A percentile compares a stretch with the other conserved stretches of the same genome.
Conservation (phyloP, 179 eudicot genomes). For the Nepenthes alata region DNA sequence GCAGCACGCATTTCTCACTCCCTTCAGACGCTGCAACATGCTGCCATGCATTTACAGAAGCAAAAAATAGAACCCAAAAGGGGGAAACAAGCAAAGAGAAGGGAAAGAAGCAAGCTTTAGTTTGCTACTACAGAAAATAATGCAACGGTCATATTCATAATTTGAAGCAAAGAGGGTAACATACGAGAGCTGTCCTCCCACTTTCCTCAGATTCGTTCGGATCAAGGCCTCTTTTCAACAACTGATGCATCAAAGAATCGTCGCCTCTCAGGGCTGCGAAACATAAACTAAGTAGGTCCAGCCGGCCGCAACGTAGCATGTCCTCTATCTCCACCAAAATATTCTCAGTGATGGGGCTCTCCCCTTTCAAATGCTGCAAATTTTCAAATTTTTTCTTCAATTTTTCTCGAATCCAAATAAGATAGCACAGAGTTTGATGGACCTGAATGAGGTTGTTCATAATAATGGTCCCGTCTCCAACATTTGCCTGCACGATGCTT, state of each 20-base stretch:
- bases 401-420: not conserved
- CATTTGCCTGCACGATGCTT: constrained; percentile 78
- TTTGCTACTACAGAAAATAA: too few species aligned
- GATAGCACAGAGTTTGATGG: not conserved
- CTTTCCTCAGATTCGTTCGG: constrained; percentile 83
- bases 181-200: constrained; percentile 76
- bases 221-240: constrained; percentile 74
- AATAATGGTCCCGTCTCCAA: constrained; percentile 87
- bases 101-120: not conserved
- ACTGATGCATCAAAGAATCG: constrained; percentile 48
- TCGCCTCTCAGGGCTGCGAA: constrained; percentile 79
- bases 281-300: constrained; percentile 79
- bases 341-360: constrained; percentile 48
- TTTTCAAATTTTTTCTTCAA: not conserved
- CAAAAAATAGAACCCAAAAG: not conserved
- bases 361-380: constrained; percentile 59
- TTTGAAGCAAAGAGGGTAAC: constrained; percentile 2
- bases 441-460: constrained; percentile 91
- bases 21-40: constrained; percentile 90
- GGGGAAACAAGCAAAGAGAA: not conserved
- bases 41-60: constrained; percentile 23
- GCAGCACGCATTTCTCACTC: constrained; percentile 59
- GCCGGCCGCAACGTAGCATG: constrained; percentile 79
- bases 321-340: constrained; percentile 61
- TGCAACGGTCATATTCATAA: too few species aligned